Conservation (phyloP, 2,329 filamentous ascomycete species). For the Aspergillus sp. region DNA sequence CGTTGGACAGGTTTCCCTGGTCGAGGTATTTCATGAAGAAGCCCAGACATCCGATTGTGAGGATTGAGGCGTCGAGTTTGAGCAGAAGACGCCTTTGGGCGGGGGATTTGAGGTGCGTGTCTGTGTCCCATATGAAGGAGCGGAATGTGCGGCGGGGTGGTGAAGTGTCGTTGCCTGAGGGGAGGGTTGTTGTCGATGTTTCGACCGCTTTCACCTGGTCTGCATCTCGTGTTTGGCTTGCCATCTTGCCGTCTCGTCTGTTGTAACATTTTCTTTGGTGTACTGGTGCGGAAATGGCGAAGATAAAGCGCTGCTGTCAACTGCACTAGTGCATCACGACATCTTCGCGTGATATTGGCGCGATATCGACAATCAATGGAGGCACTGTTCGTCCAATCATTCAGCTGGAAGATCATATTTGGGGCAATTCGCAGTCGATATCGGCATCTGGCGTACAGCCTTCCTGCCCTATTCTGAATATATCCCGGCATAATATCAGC, state of each 20-base stretch:
- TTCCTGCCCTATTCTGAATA: neutral
- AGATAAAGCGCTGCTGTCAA: neutral
- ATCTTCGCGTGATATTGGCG: constrained; percentile 6
- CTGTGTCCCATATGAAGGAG: constrained; percentile 17
- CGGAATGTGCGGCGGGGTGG: constrained; percentile 1
- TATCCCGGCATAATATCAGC: neutral
- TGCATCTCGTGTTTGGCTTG: neutral
- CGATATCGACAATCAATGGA: neutral
- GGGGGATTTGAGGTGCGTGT: constrained; percentile 8
- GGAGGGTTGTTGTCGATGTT: neutral
- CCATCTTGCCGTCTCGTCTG: neutral
- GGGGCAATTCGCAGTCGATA: neutral
- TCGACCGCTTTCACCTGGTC: neutral
- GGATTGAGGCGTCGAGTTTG: constrained; percentile 14
- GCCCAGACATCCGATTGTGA: constrained; percentile 14
- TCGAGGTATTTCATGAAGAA: constrained; percentile 19
- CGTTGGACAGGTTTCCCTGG: constrained; percentile 14
- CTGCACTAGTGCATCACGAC: constrained; percentile 2
- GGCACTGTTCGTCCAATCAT: neutral
- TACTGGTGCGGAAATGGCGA: neutral
- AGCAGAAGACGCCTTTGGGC: constrained; percentile 12
- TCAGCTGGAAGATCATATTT: neutral
- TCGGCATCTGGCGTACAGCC: neutral
- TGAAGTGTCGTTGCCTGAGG: neutral
- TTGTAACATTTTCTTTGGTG: neutral